phyloP scores from a whole-genome alignment of 2,329 filamentous ascomycete genomes.

The Xylaria digitata region DNA sequence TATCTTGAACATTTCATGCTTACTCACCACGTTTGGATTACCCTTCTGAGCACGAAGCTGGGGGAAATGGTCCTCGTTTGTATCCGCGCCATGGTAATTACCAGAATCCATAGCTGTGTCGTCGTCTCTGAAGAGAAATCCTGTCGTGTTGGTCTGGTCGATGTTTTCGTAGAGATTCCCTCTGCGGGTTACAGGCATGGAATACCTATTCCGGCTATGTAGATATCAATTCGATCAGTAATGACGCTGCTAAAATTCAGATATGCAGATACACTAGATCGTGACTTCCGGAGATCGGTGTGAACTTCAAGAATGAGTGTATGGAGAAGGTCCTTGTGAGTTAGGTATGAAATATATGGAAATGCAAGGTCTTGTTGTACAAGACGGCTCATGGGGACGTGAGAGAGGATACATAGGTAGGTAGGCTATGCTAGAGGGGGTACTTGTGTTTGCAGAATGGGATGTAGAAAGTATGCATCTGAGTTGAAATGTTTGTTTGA shows the following conservation, averaged over 20 bases:
- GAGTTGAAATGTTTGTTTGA: too few species aligned
- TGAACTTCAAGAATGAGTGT: not conserved
- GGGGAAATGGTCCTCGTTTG: slow-evolving; percentile 86
- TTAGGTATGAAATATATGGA: too few species aligned
- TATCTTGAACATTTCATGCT: slow-evolving; percentile 8
- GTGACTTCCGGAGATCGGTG: not conserved
- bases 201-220: slow-evolving; percentile 85
- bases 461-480: too few species aligned
- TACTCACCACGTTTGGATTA: slow-evolving; percentile 59
- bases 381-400: not conserved
- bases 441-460: not conserved
- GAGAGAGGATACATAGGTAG: too few species aligned
- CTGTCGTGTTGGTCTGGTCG: slow-evolving; percentile 85
- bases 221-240: slow-evolving; percentile 36
- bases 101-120: slow-evolving; percentile 72
- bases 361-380: too few species aligned
- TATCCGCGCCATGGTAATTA: slow-evolving; percentile 76
- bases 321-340: too few species aligned
- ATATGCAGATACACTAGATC: not conserved
- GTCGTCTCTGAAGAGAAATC: slow-evolving; percentile 87
- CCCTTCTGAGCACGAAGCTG: slow-evolving; percentile 77
- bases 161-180: slow-evolving; percentile 76
- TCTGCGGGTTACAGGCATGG: slow-evolving; percentile 85
- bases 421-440: not conserved
- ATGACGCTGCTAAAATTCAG: not conserved